Conservation (phyloP, 2,329 filamentous ascomycete genomes). For the Pseudopithomyces maydicus region DNA sequence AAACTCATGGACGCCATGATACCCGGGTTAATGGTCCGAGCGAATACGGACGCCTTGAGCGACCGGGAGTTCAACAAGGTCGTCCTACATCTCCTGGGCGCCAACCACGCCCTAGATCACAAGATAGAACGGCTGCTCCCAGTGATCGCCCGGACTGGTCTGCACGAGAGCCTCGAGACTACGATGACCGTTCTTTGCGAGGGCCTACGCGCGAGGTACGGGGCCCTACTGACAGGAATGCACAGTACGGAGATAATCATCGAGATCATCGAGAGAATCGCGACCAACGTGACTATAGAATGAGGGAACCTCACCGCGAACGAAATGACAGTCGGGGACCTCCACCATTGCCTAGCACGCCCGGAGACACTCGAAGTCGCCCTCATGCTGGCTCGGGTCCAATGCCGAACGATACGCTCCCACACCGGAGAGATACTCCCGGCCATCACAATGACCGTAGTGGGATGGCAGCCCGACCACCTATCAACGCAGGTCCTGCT, state of each 20-base stretch:
- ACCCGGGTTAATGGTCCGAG: conserved; percentile 36
- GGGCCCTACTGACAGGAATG: conserved; percentile 26
- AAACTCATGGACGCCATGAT: conserved; percentile 37
- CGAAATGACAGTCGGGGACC: conserved; percentile 38
- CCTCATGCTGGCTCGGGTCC: conserved; percentile 28
- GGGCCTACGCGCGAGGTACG: conserved; percentile 39
- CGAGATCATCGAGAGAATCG: conserved; percentile 34
- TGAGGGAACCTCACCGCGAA: conserved; percentile 24
- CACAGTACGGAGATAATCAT: conserved; percentile 29
- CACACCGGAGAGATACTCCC: conserved; percentile 33
- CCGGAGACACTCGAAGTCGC: conserved; percentile 23
- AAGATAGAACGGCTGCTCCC: conserved; percentile 32
- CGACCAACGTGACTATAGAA: conserved; percentile 27
- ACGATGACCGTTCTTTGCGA: conserved; percentile 43
- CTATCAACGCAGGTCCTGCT: not conserved
- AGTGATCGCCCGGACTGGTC: conserved; percentile 40
- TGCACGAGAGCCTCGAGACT: conserved; percentile 38
- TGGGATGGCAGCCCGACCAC: not conserved
- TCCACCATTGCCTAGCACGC: conserved; percentile 19
- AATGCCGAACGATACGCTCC: conserved; percentile 24
- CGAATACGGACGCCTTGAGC: conserved; percentile 52
- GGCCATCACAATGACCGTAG: conserved; percentile 30
- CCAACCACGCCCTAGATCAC: conserved; percentile 44
- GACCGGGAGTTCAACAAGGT: conserved; percentile 45
- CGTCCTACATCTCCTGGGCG: conserved; percentile 50